Percentiles rank a stretch among this genome's conserved stretches.
These are phyloP conservation scores for Lactarius sanguifluus DNA, from an alignment of 768 basidiomycete genomes.

Conservation along the genomic window DNA sequence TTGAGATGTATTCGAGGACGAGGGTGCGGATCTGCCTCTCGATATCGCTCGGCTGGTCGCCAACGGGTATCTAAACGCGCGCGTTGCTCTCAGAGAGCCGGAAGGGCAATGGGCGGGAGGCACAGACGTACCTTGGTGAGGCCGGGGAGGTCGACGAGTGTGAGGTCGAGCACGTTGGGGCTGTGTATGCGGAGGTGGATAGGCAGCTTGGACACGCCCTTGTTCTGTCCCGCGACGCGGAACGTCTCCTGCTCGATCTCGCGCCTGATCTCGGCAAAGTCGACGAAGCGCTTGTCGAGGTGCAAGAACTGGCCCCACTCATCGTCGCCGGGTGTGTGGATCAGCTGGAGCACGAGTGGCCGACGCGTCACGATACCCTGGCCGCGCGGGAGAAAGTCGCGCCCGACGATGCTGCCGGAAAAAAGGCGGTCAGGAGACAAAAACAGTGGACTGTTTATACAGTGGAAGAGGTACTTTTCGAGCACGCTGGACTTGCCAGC, in stretches of 20 bases:
- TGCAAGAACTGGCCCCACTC: slow-evolving; percentile 99
- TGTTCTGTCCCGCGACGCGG: slow-evolving; percentile 97
- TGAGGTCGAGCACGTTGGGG: slow-evolving; percentile 92
- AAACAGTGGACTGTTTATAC: slow-evolving; percentile 3
- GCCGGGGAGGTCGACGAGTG: slow-evolving; percentile 94
- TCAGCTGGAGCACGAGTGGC: slow-evolving; percentile 92
- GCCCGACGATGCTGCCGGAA: slow-evolving; percentile 74
- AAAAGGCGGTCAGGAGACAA: background rate
- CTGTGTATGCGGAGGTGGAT: slow-evolving; percentile 96
- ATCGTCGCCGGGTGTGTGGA: slow-evolving; percentile 77
- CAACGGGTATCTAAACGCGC: slow-evolving; percentile 75
- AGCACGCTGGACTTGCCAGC: slow-evolving; percentile 95
- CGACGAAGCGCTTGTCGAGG: slow-evolving; percentile 94
- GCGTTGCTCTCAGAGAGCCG: background rate
- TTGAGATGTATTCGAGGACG: slow-evolving; percentile 94
- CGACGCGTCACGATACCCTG: slow-evolving; percentile 95
- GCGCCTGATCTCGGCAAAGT: slow-evolving; percentile 88
- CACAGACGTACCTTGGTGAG: slow-evolving; percentile 76
- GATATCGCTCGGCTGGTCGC: slow-evolving; percentile 97
- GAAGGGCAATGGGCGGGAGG: background rate
- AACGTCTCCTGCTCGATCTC: slow-evolving; percentile 99
- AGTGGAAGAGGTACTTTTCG: slow-evolving; percentile 63
- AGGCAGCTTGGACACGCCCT: slow-evolving; percentile 94
- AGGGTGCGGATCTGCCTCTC: slow-evolving; percentile 94
- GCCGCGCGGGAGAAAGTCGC: slow-evolving; percentile 85